Evolutionary conservation across 2,329 filamentous ascomycete genomes (phyloP).

Genomic region (Cercospora beticola): DNA sequence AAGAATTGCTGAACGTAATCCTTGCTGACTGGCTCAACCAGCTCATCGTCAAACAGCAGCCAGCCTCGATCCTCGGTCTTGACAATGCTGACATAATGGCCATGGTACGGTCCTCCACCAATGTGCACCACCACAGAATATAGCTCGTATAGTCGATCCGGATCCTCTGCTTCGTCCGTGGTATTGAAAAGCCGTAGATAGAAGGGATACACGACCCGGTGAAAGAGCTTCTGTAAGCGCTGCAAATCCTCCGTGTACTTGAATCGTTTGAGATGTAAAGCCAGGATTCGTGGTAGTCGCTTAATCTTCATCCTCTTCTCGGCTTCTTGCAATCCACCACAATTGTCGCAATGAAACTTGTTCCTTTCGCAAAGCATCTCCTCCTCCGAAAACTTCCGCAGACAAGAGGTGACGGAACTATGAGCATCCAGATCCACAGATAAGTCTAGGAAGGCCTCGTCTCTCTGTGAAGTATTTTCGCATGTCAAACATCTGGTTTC

Average conservation of each 20-base stretch:
- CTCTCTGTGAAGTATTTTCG: conserved; percentile 89
- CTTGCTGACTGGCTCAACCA: conserved; percentile 97
- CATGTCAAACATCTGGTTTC: conserved; percentile 96
- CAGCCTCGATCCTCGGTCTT: conserved; percentile 95
- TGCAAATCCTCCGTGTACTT: conserved; percentile 97
- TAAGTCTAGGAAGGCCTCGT: conserved; percentile 92
- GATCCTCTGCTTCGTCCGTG: conserved; percentile 90
- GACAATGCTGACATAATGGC: conserved; percentile 96
- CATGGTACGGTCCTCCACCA: conserved; percentile 92
- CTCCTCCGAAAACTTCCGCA: conserved; percentile 94
- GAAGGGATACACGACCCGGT: conserved; percentile 95
- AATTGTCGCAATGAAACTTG: conserved; percentile 98
- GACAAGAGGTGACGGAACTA: conserved; percentile 90
- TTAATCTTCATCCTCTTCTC: conserved; percentile 99
- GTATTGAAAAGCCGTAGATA: conserved; percentile 97
- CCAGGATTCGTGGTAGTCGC: conserved; percentile 83
- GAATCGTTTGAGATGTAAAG: conserved; percentile 92
- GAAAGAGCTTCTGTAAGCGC: conserved; percentile 91
- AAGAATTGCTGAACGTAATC: conserved; percentile 97
- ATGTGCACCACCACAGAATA: conserved; percentile 98
- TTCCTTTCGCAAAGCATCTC: conserved; percentile 98
- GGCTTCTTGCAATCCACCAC: conserved; percentile 91
- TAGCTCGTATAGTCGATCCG: conserved; percentile 89
- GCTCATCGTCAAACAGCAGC: conserved; percentile 96
- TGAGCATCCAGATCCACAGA: conserved; percentile 96